Percentiles rank a stretch among this genome's conserved stretches.
Conservation (phyloP, 2,329 filamentous ascomycete genomes). For the Setomelanomma holmii region DNA sequence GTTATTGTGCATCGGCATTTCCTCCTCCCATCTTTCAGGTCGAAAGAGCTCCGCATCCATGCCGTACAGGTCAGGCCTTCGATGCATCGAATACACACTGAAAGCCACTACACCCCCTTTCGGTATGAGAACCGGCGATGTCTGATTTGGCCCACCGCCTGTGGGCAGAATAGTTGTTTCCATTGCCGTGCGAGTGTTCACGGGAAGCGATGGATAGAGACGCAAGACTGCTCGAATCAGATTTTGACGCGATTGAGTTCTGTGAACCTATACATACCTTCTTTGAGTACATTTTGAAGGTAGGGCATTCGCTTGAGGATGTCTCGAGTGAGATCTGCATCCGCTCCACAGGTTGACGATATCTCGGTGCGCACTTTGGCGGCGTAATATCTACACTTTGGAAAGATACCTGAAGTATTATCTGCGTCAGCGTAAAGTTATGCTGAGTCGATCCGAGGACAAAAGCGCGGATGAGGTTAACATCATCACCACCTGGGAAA, state of each 20-base stretch:
- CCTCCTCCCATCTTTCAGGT: slow-evolving; percentile 8
- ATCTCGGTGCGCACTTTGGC: slow-evolving; percentile 48
- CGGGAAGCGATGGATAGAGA: slow-evolving; percentile 35
- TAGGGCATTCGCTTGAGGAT: slow-evolving; percentile 47
- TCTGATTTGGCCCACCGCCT: slow-evolving; percentile 35
- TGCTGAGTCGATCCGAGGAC: too few relatives aligned
- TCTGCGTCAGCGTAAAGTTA: too few relatives aligned
- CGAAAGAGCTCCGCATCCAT: slow-evolving; percentile 7
- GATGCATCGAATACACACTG: slow-evolving; percentile 28
- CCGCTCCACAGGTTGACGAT: slow-evolving; percentile 18
- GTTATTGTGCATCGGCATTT: slow-evolving; percentile 25
- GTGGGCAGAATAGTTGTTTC: slow-evolving; percentile 34
- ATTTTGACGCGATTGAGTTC: neutral
- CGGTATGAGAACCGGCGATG: slow-evolving; percentile 38
- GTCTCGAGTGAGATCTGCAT: slow-evolving; percentile 52
- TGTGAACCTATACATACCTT: slow-evolving; percentile 43
- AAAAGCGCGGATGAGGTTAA: too few relatives aligned
- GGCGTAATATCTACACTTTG: too few relatives aligned
- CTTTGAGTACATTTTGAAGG: slow-evolving; percentile 37
- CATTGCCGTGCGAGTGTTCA: slow-evolving; percentile 31
- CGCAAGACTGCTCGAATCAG: slow-evolving; percentile 24
- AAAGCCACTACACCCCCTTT: slow-evolving; percentile 25
- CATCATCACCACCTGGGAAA: too few relatives aligned
- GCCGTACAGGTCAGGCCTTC: slow-evolving; percentile 23
- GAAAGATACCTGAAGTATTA: too few relatives aligned